A percentile compares a stretch with the other conserved stretches of the same genome.
Conservation (phyloP, 2,329 filamentous ascomycete species). For the Paraphoma sp. region DNA sequence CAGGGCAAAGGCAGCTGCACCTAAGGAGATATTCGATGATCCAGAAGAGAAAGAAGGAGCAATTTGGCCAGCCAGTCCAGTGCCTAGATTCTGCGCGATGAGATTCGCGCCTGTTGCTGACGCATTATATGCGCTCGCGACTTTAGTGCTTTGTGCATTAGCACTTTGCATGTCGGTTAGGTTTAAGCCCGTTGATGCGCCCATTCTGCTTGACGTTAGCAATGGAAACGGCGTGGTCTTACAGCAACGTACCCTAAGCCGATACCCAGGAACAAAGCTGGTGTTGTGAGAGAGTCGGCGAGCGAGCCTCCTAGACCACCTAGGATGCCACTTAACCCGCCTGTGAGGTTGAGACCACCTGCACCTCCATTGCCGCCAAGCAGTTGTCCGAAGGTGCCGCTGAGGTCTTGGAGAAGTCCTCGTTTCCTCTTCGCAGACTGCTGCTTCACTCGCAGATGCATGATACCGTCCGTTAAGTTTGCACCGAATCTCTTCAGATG, state of each 20-base stretch:
- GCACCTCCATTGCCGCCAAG: background rate
- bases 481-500: constrained; percentile 22
- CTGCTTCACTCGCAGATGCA: constrained; percentile 10
- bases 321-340: constrained; percentile 18
- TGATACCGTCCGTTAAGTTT: constrained; percentile 22
- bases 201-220: constrained; percentile 28
- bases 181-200: constrained; percentile 33
- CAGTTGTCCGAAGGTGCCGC: background rate
- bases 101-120: constrained; percentile 32
- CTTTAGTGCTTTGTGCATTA: constrained; percentile 20
- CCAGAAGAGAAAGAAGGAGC: constrained; percentile 20
- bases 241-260: constrained; percentile 30
- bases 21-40: constrained; percentile 13
- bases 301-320: constrained; percentile 17
- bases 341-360: constrained; percentile 13
- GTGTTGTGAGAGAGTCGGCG: constrained; percentile 24
- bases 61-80: constrained; percentile 29
- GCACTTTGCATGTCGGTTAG: constrained; percentile 24
- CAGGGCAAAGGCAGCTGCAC: constrained; percentile 29
- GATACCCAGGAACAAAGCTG: constrained; percentile 38
- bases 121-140: constrained; percentile 26
- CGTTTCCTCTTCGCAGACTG: constrained; percentile 8
- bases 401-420: constrained; percentile 15
- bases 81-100: constrained; percentile 34
- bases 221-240: background rate